Evolutionary conservation across 176 grass and related monocot genomes (phyloP).

Genomic region (Rhynchospora tenuis): DNA sequence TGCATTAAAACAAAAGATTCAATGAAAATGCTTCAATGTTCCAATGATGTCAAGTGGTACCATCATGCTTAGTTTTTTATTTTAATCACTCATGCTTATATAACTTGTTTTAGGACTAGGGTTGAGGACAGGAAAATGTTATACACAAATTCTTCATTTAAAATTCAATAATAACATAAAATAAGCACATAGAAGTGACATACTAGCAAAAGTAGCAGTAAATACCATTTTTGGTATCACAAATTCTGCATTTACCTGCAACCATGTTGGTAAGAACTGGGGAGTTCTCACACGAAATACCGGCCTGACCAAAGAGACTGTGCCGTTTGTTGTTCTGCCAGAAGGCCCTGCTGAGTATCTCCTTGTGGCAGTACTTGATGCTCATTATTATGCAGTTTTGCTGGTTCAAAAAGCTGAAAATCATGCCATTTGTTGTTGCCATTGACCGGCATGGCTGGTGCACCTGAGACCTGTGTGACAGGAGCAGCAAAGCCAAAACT

Average conservation of each 20-base stretch:
- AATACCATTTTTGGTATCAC: background rate
- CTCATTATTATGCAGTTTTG: slow-evolving; percentile 39
- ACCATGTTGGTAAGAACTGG: slow-evolving; percentile 43
- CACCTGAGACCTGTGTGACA: slow-evolving; percentile 39
- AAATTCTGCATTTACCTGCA: slow-evolving; percentile 37
- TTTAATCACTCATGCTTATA: background rate
- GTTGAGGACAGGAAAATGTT: background rate
- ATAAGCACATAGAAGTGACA: slow-evolving; percentile 1
- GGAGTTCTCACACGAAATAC: slow-evolving; percentile 66
- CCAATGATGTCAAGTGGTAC: background rate
- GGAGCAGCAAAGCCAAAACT: slow-evolving; percentile 53
- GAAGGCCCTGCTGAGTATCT: slow-evolving; percentile 36
- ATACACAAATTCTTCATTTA: background rate
- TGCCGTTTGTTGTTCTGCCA: slow-evolving; percentile 45
- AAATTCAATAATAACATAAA: background rate
- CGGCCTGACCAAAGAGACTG: slow-evolving; percentile 52
- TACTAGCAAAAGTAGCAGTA: background rate
- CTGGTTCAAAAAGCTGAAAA: slow-evolving; percentile 79
- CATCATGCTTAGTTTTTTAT: background rate
- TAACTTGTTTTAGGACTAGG: background rate
- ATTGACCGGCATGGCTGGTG: slow-evolving; percentile 10
- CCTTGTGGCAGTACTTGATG: slow-evolving; percentile 36
- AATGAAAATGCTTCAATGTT: background rate
- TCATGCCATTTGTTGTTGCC: slow-evolving; percentile 62
- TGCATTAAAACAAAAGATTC: background rate